Conservation (phyloP, 208 protist genomes). For the Entamoeba moshkovskii region DNA sequence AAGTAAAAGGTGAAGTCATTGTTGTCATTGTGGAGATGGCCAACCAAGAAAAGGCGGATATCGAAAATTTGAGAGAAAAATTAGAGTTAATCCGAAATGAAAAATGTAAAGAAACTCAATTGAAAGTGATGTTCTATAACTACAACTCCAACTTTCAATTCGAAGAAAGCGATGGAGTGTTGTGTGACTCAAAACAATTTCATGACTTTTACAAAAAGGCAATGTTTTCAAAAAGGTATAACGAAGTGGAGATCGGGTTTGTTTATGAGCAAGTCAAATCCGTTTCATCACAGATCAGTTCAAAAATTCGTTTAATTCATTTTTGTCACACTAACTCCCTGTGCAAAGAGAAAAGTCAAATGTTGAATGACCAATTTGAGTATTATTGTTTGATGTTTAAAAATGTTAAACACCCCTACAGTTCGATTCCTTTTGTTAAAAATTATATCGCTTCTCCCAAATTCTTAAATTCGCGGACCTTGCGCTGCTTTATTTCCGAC, state of each 20-base stretch:
- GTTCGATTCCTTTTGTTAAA: not conserved
- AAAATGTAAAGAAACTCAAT: not conserved
- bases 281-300: not conserved
- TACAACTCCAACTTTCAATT: not conserved
- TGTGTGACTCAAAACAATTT: not conserved
- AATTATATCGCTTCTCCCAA: not conserved
- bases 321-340: not conserved
- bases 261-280: not conserved
- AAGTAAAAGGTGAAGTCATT: not conserved
- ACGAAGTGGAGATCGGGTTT: not conserved
- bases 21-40: not conserved
- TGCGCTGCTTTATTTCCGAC: not conserved
- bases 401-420: not conserved
- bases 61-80: not conserved
- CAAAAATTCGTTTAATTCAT: not conserved
- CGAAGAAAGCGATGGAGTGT: not conserved
- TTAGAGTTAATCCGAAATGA: not conserved
- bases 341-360: not conserved
- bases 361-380: not conserved
- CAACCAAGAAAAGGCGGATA: not conserved
- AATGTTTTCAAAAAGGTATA: not conserved
- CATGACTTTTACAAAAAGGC: not conserved
- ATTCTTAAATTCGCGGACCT: not conserved
- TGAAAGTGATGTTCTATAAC: not conserved
- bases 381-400: not conserved